These are phyloP conservation scores for sunflower (Helianthus annuus) DNA, from an alignment of 129 eudicot species.

Conservation along the genomic window DNA sequence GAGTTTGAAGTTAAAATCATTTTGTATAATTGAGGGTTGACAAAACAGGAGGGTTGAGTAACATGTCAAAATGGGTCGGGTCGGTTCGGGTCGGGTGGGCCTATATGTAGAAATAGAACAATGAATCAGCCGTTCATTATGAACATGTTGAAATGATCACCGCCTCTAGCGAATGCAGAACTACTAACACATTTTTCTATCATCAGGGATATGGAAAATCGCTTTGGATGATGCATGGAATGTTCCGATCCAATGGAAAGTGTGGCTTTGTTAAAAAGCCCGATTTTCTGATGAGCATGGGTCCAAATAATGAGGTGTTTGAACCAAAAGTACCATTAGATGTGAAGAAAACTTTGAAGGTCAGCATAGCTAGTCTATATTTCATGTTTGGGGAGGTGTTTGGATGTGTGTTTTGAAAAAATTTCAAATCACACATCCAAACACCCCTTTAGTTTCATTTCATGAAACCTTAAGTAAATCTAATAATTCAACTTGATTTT, in stretches of 20 bases:
- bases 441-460: neutral
- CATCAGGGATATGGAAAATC: constrained; percentile 78
- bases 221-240: constrained; percentile 81
- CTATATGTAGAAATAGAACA: neutral
- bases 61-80: neutral
- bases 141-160: neutral
- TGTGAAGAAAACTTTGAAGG: constrained; percentile 73
- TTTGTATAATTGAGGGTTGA: neutral
- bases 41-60: neutral
- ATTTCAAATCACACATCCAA: neutral
- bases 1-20: constrained; percentile 1
- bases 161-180: neutral
- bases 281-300: constrained; percentile 51
- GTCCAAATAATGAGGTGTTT: constrained; percentile 53
- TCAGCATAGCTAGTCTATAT: neutral
- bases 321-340: constrained; percentile 53
- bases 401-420: neutral
- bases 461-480: neutral
- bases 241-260: constrained; percentile 80
- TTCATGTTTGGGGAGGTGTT: constrained; percentile 2
- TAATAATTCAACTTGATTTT: neutral
- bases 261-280: constrained; percentile 87
- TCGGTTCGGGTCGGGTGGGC: neutral
- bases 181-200: neutral
- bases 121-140: neutral